These are phyloP conservation scores for Choricystis sp. DNA, from an alignment of 139 green algal species.

Conservation along the genomic window DNA sequence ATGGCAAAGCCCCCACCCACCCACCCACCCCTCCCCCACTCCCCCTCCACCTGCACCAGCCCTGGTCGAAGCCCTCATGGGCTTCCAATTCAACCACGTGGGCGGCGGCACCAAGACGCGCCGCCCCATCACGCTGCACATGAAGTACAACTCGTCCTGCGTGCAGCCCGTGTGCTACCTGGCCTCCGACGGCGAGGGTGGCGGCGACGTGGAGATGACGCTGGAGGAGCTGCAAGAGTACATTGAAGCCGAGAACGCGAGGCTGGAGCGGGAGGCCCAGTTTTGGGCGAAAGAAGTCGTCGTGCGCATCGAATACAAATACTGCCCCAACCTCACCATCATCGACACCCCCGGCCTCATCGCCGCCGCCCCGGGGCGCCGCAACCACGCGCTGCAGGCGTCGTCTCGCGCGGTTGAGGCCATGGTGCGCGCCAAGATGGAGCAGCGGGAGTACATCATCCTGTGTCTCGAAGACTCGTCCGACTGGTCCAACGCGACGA, in stretches of 20 bases:
- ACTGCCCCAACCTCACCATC: slow-evolving; percentile 93
- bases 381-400: slow-evolving; percentile 44
- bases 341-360: slow-evolving; percentile 95
- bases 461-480: slow-evolving; percentile 88
- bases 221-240: slow-evolving; percentile 84
- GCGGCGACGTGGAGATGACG: slow-evolving; percentile 57
- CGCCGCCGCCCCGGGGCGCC: slow-evolving; percentile 68
- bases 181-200: slow-evolving; percentile 63
- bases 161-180: slow-evolving; percentile 74
- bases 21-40: neutral
- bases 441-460: slow-evolving; percentile 85
- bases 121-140: slow-evolving; percentile 86
- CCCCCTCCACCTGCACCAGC: slow-evolving; percentile 25
- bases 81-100: slow-evolving; percentile 97
- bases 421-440: slow-evolving; percentile 81
- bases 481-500: slow-evolving; percentile 91
- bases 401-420: slow-evolving; percentile 58
- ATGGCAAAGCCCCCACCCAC: too few species aligned
- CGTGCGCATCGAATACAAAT: slow-evolving; percentile 87
- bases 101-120: slow-evolving; percentile 91
- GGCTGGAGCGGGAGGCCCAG: slow-evolving; percentile 66
- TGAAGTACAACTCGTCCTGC: slow-evolving; percentile 85
- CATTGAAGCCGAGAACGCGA: slow-evolving; percentile 77
- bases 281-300: slow-evolving; percentile 92
- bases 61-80: slow-evolving; percentile 91